Percentiles rank a stretch among this genome's conserved stretches.
Conservation (phyloP, 768 basidiomycete species). For the Lactifluus subvellereus region DNA sequence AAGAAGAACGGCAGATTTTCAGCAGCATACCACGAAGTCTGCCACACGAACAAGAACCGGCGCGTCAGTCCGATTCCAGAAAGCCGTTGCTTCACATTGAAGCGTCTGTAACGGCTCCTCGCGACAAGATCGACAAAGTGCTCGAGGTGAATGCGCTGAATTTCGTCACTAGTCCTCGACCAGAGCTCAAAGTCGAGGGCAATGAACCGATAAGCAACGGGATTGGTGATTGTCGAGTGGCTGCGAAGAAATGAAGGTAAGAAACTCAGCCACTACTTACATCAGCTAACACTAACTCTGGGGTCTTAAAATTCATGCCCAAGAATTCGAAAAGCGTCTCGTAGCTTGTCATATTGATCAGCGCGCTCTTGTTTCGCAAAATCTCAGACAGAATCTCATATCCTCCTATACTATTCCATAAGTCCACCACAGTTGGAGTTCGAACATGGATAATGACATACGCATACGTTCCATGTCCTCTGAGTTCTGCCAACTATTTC, state of each 20-base stretch:
- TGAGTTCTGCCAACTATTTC: constrained; percentile 87
- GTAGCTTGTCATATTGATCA: constrained; percentile 76
- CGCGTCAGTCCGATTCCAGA: constrained; percentile 66
- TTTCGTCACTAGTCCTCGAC: constrained; percentile 62
- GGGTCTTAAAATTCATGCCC: constrained; percentile 75
- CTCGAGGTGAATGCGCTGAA: constrained; percentile 74
- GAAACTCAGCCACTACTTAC: neutral
- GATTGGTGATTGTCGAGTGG: constrained; percentile 76
- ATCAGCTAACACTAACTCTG: constrained; percentile 51
- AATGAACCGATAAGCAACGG: constrained; percentile 73
- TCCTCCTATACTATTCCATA: constrained; percentile 48
- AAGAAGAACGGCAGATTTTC: constrained; percentile 47
- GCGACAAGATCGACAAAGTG: constrained; percentile 75
- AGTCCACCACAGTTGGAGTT: neutral
- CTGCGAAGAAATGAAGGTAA: constrained; percentile 35
- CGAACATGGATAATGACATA: constrained; percentile 36
- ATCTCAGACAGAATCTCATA: constrained; percentile 82
- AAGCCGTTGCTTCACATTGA: constrained; percentile 72
- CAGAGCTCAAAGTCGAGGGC: constrained; percentile 90
- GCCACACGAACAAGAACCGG: constrained; percentile 74
- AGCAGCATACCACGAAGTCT: constrained; percentile 67
- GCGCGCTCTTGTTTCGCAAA: constrained; percentile 59
- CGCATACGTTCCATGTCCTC: constrained; percentile 91
- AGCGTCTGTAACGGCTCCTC: constrained; percentile 65
- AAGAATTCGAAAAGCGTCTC: constrained; percentile 82